These are phyloP conservation scores for Ganoderma sinense DNA, from an alignment of 1,284 basidiomycete genomes.

Conservation along the genomic window DNA sequence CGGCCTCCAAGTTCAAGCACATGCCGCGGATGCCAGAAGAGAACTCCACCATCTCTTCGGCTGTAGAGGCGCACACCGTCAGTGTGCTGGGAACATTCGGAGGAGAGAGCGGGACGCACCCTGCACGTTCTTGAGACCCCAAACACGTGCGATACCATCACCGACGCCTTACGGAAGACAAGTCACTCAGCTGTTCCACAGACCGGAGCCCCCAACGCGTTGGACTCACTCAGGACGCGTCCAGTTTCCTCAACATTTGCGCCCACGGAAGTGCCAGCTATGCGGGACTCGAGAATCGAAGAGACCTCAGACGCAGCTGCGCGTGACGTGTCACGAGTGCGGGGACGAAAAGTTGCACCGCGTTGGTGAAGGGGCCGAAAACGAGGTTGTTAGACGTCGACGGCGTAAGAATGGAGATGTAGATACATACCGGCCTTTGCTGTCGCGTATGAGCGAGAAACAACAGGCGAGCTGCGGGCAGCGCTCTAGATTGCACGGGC, in stretches of 20 bases:
- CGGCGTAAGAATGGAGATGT: conserved; percentile 10
- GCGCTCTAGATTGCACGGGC: conserved; percentile 52
- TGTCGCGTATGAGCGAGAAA: conserved; percentile 91
- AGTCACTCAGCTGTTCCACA: conserved; percentile 19
- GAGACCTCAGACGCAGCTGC: conserved; percentile 98
- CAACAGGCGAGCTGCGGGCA: conserved; percentile 53
- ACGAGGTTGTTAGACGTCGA: conserved; percentile 35
- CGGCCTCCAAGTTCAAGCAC: conserved; percentile 99
- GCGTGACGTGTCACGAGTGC: conserved; percentile 53
- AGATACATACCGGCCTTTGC: conserved; percentile 90
- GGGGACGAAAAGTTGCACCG: conserved; percentile 22
- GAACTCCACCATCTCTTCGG: conserved; percentile 99
- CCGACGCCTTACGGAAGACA: conserved; percentile 79
- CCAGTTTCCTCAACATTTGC: conserved; percentile 99
- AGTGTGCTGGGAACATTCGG: conserved; percentile 16
- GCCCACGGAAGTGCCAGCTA: conserved; percentile 89
- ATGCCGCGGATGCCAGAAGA: conserved; percentile 98
- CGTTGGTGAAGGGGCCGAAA: conserved; percentile 28
- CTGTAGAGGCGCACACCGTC: conserved; percentile 47
- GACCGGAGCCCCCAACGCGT: not conserved
- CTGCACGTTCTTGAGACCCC: conserved; percentile 93
- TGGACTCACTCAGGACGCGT: conserved; percentile 90
- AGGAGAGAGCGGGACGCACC: conserved; percentile 53
- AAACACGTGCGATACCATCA: conserved; percentile 99
- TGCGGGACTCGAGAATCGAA: conserved; percentile 98